Conservation (phyloP, 768 basidiomycete genomes). For the Termitomyces sp. region DNA sequence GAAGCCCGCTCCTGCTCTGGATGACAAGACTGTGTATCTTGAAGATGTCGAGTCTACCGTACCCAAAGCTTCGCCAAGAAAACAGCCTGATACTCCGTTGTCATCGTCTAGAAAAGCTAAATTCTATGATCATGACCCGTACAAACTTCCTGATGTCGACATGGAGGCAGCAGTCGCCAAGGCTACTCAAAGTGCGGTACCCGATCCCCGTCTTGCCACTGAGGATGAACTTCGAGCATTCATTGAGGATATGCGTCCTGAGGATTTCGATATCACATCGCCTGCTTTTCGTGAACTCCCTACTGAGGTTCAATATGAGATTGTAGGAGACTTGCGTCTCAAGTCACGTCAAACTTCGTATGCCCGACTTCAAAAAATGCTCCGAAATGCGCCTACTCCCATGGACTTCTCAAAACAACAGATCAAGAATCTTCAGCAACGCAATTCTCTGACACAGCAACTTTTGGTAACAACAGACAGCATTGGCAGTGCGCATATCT, state of each 20-base stretch:
- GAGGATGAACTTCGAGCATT: constrained; percentile 92
- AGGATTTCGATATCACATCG: constrained; percentile 91
- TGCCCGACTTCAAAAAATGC: constrained; percentile 88
- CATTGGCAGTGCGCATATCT: constrained; percentile 85
- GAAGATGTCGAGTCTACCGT: constrained; percentile 71
- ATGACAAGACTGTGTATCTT: constrained; percentile 79
- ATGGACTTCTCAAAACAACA: constrained; percentile 97
- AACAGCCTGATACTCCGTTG: constrained; percentile 34
- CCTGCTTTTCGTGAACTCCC: constrained; percentile 89
- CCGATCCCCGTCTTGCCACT: constrained; percentile 92
- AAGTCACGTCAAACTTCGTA: constrained; percentile 95
- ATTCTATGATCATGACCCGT: constrained; percentile 85
- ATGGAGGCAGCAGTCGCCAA: constrained; percentile 59
- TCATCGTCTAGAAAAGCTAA: constrained; percentile 58
- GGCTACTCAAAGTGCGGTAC: constrained; percentile 54
- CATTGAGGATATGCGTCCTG: constrained; percentile 94
- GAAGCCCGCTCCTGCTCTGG: constrained; percentile 40
- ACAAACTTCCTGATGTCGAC: constrained; percentile 83
- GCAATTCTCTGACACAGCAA: constrained; percentile 91
- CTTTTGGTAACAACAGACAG: constrained; percentile 88
- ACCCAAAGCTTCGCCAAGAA: constrained; percentile 49
- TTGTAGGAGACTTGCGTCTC: constrained; percentile 91
- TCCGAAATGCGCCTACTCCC: constrained; percentile 70
- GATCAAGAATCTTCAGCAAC: constrained; percentile 83
- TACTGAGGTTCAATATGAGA: constrained; percentile 97